Evolutionary conservation across 345 rosid genomes (phyloP).

Genomic region (Abelmoschus esculentus): DNA sequence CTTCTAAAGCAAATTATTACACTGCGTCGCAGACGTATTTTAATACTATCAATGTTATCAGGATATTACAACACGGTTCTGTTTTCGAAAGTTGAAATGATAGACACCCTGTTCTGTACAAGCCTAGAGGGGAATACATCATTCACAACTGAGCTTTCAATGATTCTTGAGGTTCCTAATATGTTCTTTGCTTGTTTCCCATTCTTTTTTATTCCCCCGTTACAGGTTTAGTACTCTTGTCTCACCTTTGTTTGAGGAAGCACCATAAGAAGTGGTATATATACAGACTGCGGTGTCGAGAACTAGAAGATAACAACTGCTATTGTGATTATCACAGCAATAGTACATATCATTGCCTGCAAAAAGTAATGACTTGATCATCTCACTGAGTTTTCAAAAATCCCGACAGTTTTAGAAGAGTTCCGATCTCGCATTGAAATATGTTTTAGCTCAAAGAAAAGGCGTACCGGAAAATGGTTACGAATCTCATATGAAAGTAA

Average conservation of each 20-base stretch:
- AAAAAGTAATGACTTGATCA: conserved; percentile 8
- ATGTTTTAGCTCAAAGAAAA: not conserved
- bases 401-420: not conserved
- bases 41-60: too few species aligned
- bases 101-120: conserved; percentile 8
- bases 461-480: not conserved
- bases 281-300: conserved; percentile 7
- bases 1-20: too few species aligned
- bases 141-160: not conserved
- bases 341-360: conserved; percentile 76
- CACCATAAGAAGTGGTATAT: not conserved
- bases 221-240: not conserved
- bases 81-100: not conserved
- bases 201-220: not conserved
- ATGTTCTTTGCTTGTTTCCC: not conserved
- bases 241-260: not conserved
- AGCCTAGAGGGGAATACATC: conserved; percentile 4
- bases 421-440: not conserved
- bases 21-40: too few species aligned
- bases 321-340: conserved; percentile 41
- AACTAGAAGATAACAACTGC: conserved; percentile 37
- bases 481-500: not conserved
- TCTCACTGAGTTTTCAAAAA: not conserved
- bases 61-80: not conserved
- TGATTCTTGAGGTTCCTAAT: not conserved